Base-by-base conservation (phyloP, 1,284 basidiomycete genomes). In the Pisolithus thermaeus region DNA sequence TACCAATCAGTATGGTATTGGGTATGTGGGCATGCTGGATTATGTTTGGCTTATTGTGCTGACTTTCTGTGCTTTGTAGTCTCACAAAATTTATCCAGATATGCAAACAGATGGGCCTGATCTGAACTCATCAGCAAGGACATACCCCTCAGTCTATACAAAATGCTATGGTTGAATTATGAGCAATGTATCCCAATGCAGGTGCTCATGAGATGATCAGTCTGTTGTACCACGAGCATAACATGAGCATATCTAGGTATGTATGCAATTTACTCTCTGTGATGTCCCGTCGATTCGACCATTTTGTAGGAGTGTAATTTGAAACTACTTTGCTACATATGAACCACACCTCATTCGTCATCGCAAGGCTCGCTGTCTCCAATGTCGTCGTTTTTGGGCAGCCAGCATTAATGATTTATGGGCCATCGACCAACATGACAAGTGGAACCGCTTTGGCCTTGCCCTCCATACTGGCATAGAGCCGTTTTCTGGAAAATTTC, bases 391-490 rank as follows among this genome's bases (percentile, higher is more conserved):
- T 63, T 72, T 0, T 25, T 25, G 23, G 23, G 23, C 23, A 25
- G 23, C 23, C 5, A 5, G 23, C 23, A 5, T 25, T 25, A 72
- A 71, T 47, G 67, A 74, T 43, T 28, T 70, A 0, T 69, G 66
- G 65, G 59, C 68, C 9, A 36, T 66, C 25, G 70, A 73, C 54
- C 72, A 72, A 52, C 71, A 73, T 52, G 71, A 77, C 53, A 75
- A 76, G 52, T 75, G 71, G 72, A 49, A 58, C 38, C 47, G 59
- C 4, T 75, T 70, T 56, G 67, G 69, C 0, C 23, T 25, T 25
- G 23, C 23, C 23, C 23, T 25, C 3, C 23, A 25, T 25, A 25
- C 5, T 3, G 23, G 23, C 23, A 25, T 25, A 25, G 23, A 25
- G 23, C 23, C 23, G 5, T 25, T 25, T 25, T 25, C 23, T 25